phyloP scores from a whole-genome alignment of 441 rosid species.

The Gossypium laxum region DNA sequence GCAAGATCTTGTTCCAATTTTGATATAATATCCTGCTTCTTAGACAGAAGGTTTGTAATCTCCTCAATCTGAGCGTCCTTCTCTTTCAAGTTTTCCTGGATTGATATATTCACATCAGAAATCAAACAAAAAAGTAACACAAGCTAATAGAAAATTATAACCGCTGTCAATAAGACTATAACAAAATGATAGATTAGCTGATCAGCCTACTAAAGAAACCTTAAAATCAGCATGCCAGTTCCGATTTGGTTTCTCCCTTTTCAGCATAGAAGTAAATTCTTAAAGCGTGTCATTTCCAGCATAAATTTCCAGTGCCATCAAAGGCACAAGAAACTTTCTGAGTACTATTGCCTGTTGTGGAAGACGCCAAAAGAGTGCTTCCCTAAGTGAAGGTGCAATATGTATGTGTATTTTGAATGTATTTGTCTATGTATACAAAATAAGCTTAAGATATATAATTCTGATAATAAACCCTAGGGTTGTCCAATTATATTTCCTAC shows the following conservation, averaged over 20 bases:
- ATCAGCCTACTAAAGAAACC: not conserved
- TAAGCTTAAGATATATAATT: not conserved
- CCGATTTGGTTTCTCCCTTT: not conserved
- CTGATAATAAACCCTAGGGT: not conserved
- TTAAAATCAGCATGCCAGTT: not conserved
- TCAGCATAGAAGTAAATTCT: not conserved
- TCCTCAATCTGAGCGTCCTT: conserved; percentile 62
- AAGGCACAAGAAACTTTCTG: no score
- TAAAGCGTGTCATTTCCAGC: not conserved
- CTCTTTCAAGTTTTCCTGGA: conserved; percentile 55
- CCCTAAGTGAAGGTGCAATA: not conserved
- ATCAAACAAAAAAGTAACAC: not conserved
- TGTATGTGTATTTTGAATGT: not conserved
- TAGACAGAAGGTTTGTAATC: conserved; percentile 32
- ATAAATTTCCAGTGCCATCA: not conserved
- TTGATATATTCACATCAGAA: not conserved
- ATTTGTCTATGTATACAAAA: not conserved
- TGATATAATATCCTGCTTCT: conserved; percentile 49
- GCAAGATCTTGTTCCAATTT: conserved; percentile 66
- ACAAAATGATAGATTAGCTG: not conserved
- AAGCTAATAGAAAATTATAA: not conserved
- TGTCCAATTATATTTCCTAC: not conserved
- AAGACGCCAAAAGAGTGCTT: not conserved
- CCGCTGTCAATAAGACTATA: not conserved
- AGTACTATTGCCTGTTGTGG: not conserved